Evolutionary conservation across 2,329 filamentous ascomycete species (phyloP).

Genomic region (Alternaria brassicae): DNA sequence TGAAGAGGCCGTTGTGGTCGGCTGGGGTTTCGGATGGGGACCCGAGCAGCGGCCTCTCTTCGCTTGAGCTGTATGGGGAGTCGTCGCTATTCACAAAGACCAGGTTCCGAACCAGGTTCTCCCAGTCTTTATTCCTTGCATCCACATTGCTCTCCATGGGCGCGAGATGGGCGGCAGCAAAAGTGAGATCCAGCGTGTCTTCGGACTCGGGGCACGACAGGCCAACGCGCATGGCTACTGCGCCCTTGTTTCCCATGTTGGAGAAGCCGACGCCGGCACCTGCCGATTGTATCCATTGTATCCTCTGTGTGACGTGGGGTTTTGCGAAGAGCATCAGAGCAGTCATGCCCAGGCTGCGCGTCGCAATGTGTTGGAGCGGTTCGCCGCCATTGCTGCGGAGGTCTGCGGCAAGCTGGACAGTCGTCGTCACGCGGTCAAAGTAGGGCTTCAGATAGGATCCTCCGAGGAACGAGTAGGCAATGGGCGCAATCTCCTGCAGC

Average conservation of each 20-base stretch:
- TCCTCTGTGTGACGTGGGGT: slow-evolving; percentile 61
- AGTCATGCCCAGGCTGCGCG: slow-evolving; percentile 85
- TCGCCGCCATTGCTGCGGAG: slow-evolving; percentile 50
- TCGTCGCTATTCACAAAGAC: slow-evolving; percentile 67
- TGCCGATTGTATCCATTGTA: slow-evolving; percentile 75
- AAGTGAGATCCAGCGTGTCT: slow-evolving; percentile 71
- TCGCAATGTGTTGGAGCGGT: slow-evolving; percentile 73
- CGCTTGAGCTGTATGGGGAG: slow-evolving; percentile 38
- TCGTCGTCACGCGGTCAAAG: slow-evolving; percentile 72
- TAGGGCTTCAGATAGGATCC: slow-evolving; percentile 80
- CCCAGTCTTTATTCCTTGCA: slow-evolving; percentile 87
- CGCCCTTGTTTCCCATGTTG: slow-evolving; percentile 96
- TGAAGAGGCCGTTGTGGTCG: slow-evolving; percentile 72
- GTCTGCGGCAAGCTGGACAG: slow-evolving; percentile 72
- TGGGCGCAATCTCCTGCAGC: slow-evolving; percentile 88
- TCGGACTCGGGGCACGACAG: slow-evolving; percentile 57
- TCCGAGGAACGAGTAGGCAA: slow-evolving; percentile 84
- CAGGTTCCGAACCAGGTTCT: slow-evolving; percentile 77
- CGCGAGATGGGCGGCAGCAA: slow-evolving; percentile 86
- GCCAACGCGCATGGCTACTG: slow-evolving; percentile 77
- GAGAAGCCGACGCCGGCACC: slow-evolving; percentile 84
- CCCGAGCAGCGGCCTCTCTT: slow-evolving; percentile 45
- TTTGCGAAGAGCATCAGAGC: slow-evolving; percentile 84
- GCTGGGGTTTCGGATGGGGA: slow-evolving; percentile 26
- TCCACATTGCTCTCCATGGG: slow-evolving; percentile 82